Evolutionary conservation across 768 basidiomycete genomes (phyloP).

Genomic region (Lentinula lateritia): DNA sequence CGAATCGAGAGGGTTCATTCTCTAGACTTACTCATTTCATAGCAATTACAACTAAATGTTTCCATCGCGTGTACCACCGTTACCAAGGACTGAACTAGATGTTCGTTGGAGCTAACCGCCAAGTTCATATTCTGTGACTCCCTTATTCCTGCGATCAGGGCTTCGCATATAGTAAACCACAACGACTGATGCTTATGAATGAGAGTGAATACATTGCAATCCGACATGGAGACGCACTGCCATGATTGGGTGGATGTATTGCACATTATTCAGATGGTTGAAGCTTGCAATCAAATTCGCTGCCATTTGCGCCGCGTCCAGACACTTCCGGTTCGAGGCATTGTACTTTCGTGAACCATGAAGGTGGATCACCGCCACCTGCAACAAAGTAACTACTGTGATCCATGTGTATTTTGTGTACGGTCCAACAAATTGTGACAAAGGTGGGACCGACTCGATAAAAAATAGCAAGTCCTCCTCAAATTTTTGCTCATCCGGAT

Average conservation of each 20-base stretch:
- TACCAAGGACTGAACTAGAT: background rate
- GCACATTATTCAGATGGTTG: background rate
- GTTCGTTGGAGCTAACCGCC: background rate
- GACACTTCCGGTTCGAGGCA: constrained; percentile 1
- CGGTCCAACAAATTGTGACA: background rate
- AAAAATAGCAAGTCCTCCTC: constrained; percentile 9
- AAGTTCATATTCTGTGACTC: background rate
- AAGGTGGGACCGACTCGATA: constrained; percentile 6
- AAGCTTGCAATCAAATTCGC: constrained; percentile 2
- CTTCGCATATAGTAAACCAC: constrained; percentile 6
- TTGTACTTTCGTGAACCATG: constrained; percentile 4
- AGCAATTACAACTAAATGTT: background rate
- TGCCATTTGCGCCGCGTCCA: constrained; percentile 7
- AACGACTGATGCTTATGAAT: constrained; percentile 3
- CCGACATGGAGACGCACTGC: background rate
- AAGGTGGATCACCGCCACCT: constrained; percentile 8
- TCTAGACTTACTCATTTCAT: background rate
- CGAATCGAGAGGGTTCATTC: too few relatives aligned
- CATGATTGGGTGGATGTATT: constrained; percentile 9
- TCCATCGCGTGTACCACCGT: constrained; percentile 3
- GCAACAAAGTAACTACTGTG: background rate
- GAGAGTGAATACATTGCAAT: background rate
- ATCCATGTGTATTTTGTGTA: constrained; percentile 3
- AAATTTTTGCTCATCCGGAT: background rate
- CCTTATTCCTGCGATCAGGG: constrained; percentile 2